phyloP scores from a whole-genome alignment of 2,329 filamentous ascomycete species.

The Exophiala bonariae region DNA sequence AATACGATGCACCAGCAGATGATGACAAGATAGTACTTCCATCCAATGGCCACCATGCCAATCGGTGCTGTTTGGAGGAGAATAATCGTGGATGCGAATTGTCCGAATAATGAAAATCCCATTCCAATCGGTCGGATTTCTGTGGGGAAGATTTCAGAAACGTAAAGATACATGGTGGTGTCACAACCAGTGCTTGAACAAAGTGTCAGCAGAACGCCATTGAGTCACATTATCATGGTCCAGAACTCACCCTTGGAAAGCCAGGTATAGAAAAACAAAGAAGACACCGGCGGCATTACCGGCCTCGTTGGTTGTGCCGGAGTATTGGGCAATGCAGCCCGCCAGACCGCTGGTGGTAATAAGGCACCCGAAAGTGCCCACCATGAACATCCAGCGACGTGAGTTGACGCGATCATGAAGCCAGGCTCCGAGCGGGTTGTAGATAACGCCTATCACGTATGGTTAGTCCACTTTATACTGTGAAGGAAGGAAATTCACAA shows the following conservation, averaged over 20 bases:
- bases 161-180: slow-evolving; percentile 50
- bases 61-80: slow-evolving; percentile 48
- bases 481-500: slow-evolving; percentile 3
- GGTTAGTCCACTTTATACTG: too few relatives aligned
- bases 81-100: slow-evolving; percentile 51
- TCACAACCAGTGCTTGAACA: slow-evolving; percentile 47
- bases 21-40: slow-evolving; percentile 46
- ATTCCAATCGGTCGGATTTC: slow-evolving; percentile 54
- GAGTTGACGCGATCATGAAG: slow-evolving; percentile 40
- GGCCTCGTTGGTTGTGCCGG: slow-evolving; percentile 34
- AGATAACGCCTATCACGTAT: slow-evolving; percentile 30
- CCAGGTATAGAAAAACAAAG: slow-evolving; percentile 46
- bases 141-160: slow-evolving; percentile 48
- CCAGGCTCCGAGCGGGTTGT: slow-evolving; percentile 42
- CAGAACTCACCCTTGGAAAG: slow-evolving; percentile 45
- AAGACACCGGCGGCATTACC: slow-evolving; percentile 40
- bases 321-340: slow-evolving; percentile 36
- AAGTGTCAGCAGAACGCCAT: slow-evolving; percentile 37
- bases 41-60: slow-evolving; percentile 48
- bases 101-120: slow-evolving; percentile 53
- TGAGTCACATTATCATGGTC: too few relatives aligned
- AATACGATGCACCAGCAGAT: slow-evolving; percentile 40
- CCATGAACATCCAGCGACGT: slow-evolving; percentile 45
- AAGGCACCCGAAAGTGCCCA: slow-evolving; percentile 40
- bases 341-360: slow-evolving; percentile 40